These are phyloP conservation scores for Phytophthora sojae DNA, from an alignment of 352 stramenopile genomes.

Conservation along the genomic window DNA sequence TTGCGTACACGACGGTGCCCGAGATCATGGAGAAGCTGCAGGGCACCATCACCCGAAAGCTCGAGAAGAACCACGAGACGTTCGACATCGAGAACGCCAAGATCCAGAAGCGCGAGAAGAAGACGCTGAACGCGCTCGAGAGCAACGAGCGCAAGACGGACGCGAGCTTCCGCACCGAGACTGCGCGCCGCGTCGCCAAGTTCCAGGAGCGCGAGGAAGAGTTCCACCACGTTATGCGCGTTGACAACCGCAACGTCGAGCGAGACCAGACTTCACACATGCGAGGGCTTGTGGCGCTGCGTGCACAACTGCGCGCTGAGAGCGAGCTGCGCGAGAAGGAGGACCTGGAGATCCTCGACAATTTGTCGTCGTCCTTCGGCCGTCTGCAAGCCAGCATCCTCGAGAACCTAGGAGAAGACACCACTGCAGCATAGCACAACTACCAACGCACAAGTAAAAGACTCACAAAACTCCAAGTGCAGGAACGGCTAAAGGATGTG, in stretches of 20 bases:
- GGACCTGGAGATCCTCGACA: constrained; percentile 85
- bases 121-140: constrained; percentile 78
- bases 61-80: constrained; percentile 91
- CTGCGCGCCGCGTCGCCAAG: constrained; percentile 57
- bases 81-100: constrained; percentile 95
- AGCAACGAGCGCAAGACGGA: constrained; percentile 68
- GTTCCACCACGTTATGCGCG: constrained; percentile 70
- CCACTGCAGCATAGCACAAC: constrained; percentile 12
- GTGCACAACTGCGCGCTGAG: constrained; percentile 63
- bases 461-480: constrained; percentile 28
- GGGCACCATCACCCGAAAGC: constrained; percentile 86
- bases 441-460: constrained; percentile 1
- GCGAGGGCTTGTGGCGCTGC: constrained; percentile 58
- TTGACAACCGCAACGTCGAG: constrained; percentile 69
- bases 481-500: constrained; percentile 45
- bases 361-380: constrained; percentile 77
- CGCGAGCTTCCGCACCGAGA: constrained; percentile 77
- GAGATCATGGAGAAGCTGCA: constrained; percentile 90
- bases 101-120: constrained; percentile 91
- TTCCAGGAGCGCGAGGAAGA: constrained; percentile 73
- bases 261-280: constrained; percentile 56
- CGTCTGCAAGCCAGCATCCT: constrained; percentile 84
- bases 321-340: constrained; percentile 59
- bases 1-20: constrained; percentile 89
- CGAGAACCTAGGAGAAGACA: constrained; percentile 79